These are phyloP conservation scores for Phytopythium helicoides DNA, from an alignment of 352 stramenopile species.

Conservation along the genomic window DNA sequence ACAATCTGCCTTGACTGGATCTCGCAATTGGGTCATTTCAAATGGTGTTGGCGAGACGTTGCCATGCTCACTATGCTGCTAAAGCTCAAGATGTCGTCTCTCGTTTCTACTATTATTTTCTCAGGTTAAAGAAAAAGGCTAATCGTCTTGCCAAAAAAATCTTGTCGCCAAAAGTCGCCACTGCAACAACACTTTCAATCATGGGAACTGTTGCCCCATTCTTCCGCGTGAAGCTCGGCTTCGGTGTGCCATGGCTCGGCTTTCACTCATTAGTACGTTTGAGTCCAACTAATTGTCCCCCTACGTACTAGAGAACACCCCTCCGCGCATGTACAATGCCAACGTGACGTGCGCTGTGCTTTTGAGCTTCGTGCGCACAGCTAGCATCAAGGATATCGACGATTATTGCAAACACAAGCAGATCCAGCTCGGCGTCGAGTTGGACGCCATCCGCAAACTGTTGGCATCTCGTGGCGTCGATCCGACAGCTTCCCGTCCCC, in stretches of 20 bases:
- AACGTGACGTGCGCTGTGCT: conserved; percentile 72
- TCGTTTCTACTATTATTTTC: no score
- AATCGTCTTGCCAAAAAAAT: no score
- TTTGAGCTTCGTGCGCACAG: conserved; percentile 64
- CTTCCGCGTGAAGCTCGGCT: conserved; percentile 83
- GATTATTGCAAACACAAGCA: conserved; percentile 75
- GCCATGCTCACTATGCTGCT: no score
- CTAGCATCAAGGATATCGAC: conserved; percentile 63
- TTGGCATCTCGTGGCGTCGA: conserved; percentile 13
- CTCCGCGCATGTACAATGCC: conserved; percentile 73
- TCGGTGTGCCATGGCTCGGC: conserved; percentile 35
- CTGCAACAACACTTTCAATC: not conserved
- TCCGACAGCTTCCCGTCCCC: conserved; percentile 1
- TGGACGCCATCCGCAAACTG: conserved; percentile 48
- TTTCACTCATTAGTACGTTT: not conserved
- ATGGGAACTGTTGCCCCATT: conserved; percentile 22
- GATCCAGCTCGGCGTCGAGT: conserved; percentile 71
- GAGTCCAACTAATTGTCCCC: not conserved
- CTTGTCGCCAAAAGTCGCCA: no score
- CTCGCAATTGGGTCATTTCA: no score
- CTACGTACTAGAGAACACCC: conserved; percentile 37
- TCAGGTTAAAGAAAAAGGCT: no score
- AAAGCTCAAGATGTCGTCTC: no score
- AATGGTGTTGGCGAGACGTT: no score
- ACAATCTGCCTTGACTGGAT: no score